phyloP scores from a whole-genome alignment of 2,329 filamentous ascomycete species.

The Gaeumannomyces sp. region DNA sequence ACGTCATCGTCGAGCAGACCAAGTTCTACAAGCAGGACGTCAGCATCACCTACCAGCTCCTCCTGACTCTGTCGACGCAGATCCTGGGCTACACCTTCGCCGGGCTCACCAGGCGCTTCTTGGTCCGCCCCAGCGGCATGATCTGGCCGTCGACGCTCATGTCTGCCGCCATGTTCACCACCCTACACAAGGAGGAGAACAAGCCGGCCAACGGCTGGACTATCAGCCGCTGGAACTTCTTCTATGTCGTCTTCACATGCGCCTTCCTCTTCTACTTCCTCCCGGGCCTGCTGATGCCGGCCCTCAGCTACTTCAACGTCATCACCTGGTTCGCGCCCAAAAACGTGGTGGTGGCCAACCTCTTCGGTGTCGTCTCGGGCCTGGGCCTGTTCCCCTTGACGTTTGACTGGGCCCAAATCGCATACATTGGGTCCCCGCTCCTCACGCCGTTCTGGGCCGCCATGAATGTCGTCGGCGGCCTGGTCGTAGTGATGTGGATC shows the following conservation, averaged over 20 bases:
- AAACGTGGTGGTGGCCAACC: slow-evolving; percentile 77
- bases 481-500: slow-evolving; percentile 81
- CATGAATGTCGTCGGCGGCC: slow-evolving; percentile 74
- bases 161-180: slow-evolving; percentile 84
- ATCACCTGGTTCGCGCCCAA: slow-evolving; percentile 84
- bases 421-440: slow-evolving; percentile 78
- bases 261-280: slow-evolving; percentile 81
- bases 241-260: slow-evolving; percentile 63
- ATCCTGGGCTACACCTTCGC: slow-evolving; percentile 83
- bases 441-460: slow-evolving; percentile 83
- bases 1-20: slow-evolving; percentile 85
- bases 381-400: slow-evolving; percentile 79
- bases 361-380: slow-evolving; percentile 81
- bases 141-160: slow-evolving; percentile 83
- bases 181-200: slow-evolving; percentile 78
- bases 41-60: slow-evolving; percentile 68
- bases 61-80: slow-evolving; percentile 80
- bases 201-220: slow-evolving; percentile 76
- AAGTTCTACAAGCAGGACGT: slow-evolving; percentile 82
- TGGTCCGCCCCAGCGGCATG: slow-evolving; percentile 82
- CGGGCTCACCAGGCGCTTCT: slow-evolving; percentile 70
- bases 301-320: slow-evolving; percentile 82
- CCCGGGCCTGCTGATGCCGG: slow-evolving; percentile 74
- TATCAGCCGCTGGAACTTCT: slow-evolving; percentile 79
- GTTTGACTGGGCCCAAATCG: slow-evolving; percentile 88